Evolutionary conservation across 129 eudicot genomes (phyloP), one percentile per base, ranked within the genome.

Genomic region (Artemisia argyi): DNA sequence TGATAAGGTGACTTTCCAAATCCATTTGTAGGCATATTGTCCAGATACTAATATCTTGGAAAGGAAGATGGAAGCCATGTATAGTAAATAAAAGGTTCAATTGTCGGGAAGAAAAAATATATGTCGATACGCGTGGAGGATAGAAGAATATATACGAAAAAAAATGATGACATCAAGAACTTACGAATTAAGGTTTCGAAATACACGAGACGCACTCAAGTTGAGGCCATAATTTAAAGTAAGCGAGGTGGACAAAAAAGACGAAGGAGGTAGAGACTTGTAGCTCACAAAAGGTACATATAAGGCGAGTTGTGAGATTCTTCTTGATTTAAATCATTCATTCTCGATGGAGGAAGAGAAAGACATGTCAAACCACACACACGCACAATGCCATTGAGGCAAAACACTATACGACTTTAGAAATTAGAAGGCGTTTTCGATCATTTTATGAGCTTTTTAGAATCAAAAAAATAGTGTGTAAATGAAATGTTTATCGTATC

Each of bases 121-220:
- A 42, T 55, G 32, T 50, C n/a, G 20, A 14, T 68, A 54, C 7
- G 13, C 7, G 13, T 70, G 62, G 84, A 54, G 44, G 76, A 52
- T 52, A 15, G 57, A 52, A 12, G 48, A 61, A 70, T 46, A 76
- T 71, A 71, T 66, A 39, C 59, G 77, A 49, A 54, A 65, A 64
- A 20, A 79, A 54, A 53, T 52, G 61, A 70, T 74, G 73, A 84
- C 51, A 51, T 79, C 78, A 83, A 76, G 72, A 71, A 79, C 91
- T 86, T 89, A 86, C 83, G 83, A 74, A 80, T 65, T 84, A 89
- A 89, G 96, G 84, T 80, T 83, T 83, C 76, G 5, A 73, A 71
- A 61, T 24, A 79, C 72, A 83, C 76, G 64, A 68, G 80, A 81
- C 68, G 42, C 68, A 79, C 79, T 55, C 75, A 39, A 8, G 11